phyloP scores from a whole-genome alignment of 106 monocot species.

The Ottelia alismoides region DNA sequence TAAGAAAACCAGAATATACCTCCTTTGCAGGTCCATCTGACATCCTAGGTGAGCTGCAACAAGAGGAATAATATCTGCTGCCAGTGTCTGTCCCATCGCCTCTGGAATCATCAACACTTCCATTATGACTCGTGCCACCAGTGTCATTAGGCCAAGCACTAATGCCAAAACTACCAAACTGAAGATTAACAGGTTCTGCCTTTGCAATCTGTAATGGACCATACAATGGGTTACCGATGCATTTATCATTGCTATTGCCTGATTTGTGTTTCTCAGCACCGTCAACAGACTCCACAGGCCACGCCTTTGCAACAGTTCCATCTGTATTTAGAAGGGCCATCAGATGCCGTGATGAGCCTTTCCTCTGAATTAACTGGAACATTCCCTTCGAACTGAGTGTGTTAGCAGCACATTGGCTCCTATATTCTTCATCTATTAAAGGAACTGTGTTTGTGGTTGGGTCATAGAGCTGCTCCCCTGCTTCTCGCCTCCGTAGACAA shows the following conservation, averaged over 20 bases:
- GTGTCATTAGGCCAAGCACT: slow-evolving; percentile 92
- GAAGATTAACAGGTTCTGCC: slow-evolving; percentile 22
- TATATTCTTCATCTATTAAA: slow-evolving; percentile 65
- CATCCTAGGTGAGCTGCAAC: slow-evolving; percentile 71
- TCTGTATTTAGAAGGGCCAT: slow-evolving; percentile 90
- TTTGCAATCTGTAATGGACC: slow-evolving; percentile 16
- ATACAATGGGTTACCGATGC: slow-evolving; percentile 8
- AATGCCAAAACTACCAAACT: slow-evolving; percentile 83
- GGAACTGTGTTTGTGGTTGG: slow-evolving; percentile 59
- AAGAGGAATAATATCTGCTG: slow-evolving; percentile 62
- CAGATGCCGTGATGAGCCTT: slow-evolving; percentile 70
- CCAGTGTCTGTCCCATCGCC: slow-evolving; percentile 51
- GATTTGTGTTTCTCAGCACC: neutral
- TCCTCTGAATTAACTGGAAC: slow-evolving; percentile 77
- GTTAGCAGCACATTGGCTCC: slow-evolving; percentile 70
- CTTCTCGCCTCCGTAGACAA: slow-evolving; percentile 57
- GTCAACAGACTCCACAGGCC: slow-evolving; percentile 6
- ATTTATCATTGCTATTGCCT: slow-evolving; percentile 1
- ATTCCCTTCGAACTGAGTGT: slow-evolving; percentile 82
- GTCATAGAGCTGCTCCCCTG: slow-evolving; percentile 58
- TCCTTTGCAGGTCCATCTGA: slow-evolving; percentile 77
- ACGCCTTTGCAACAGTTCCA: slow-evolving; percentile 49
- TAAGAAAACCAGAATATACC: slow-evolving; percentile 20
- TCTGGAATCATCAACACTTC: slow-evolving; percentile 56
- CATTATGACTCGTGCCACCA: slow-evolving; percentile 64